These are phyloP conservation scores for Pezicula carpinea DNA, from an alignment of 2,329 filamentous ascomycete genomes.

Conservation along the genomic window DNA sequence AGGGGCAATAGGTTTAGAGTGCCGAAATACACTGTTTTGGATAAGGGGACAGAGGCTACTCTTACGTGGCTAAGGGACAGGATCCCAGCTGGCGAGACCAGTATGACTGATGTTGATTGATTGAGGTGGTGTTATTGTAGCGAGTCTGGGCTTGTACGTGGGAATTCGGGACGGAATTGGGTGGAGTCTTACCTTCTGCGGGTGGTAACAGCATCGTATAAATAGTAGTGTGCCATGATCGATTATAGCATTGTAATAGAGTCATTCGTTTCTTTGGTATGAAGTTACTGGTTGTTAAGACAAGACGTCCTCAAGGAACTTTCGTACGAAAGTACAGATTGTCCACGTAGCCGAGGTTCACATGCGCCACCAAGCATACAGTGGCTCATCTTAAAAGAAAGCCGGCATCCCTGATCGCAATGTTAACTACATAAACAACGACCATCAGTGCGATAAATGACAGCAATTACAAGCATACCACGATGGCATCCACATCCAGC, in stretches of 20 bases:
- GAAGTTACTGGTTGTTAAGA: too few species aligned
- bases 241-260: too few species aligned
- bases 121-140: background rate
- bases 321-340: too few species aligned
- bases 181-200: too few species aligned
- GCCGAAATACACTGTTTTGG: conserved; percentile 76
- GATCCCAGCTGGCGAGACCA: conserved; percentile 51
- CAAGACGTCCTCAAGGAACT: too few species aligned
- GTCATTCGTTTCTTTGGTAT: too few species aligned
- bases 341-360: conserved; percentile 1
- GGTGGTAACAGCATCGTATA: too few species aligned
- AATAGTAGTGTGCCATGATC: too few species aligned
- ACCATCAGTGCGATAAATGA: conserved; percentile 15
- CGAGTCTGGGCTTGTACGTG: too few species aligned
- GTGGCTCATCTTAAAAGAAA: background rate
- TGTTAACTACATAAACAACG: background rate
- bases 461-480: background rate
- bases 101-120: conserved; percentile 21
- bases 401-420: background rate
- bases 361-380: background rate
- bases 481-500: conserved; percentile 15
- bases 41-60: conserved; percentile 82
- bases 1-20: conserved; percentile 84
- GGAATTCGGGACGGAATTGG: too few species aligned
- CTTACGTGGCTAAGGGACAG: conserved; percentile 75